Base-by-base conservation (phyloP, 1,284 basidiomycete genomes). In the Ustilago shanxiensis region DNA sequence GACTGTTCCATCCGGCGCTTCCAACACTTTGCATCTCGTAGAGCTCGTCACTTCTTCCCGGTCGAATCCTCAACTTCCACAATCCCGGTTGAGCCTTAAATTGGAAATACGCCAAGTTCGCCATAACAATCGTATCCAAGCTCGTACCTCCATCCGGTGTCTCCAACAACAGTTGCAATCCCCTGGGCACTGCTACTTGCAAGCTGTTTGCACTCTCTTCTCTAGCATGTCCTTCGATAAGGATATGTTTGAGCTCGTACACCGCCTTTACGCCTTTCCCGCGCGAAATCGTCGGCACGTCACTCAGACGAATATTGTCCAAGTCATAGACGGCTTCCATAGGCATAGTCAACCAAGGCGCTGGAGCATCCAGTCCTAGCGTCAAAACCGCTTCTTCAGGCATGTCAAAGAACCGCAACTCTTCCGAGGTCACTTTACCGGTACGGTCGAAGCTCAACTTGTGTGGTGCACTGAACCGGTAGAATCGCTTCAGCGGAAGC, bases 31-130 rank as follows among this genome's bases (percentile, higher is more conserved):
- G 91, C 80, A 98, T 89, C 70, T 89, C 88, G 86, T 91, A 98
- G 22, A 98, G 90, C 35, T 95, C 91, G 45, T 89, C 88, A 4
- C 94, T 94, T 6, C 92, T 88, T 0, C 95, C 95, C 13, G 91
- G 89, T 3, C 95, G 90, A 62, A 98, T 95, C 60, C 91, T 90
- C 1, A 98, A 88, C 54, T 89, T 88, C 88, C 93, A 97, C 0
- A 93, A 90, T 2, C 96, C 96, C 0, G 96, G 96, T 55, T 90
- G 92, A 2, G 93, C 93, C 83, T 94, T 95, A 88, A 99, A 95
- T 86, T 99, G 97, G 72, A 98, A 89, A 87, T 99, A 99, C 3
- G 96, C 97, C 10, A 98, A 88, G 84, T 98, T 99, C 6, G 93
- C 95, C 79, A 98, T 94, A 51, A 98, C 92, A 72, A 87, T 87